Conservation (phyloP, 306 rosid species). For the Boehmeria nivea region DNA sequence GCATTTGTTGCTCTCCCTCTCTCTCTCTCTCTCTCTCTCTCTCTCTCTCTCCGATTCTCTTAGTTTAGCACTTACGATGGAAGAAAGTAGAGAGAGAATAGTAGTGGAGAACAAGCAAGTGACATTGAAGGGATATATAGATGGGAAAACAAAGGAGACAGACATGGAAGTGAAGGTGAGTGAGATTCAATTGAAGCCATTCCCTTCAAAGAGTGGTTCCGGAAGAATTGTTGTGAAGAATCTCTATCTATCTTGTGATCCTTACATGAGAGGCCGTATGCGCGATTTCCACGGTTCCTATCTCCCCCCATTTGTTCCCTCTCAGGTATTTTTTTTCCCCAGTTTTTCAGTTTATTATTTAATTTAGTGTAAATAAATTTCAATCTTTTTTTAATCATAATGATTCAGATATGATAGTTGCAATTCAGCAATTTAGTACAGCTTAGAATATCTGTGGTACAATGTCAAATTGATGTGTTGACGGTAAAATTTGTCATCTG, state of each 20-base stretch:
- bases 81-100: background rate
- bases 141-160: conserved; percentile 30
- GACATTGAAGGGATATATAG: conserved; percentile 33
- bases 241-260: conserved; percentile 52
- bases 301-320: conserved; percentile 37
- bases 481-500: no score
- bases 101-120: conserved; percentile 42
- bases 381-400: background rate
- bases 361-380: background rate
- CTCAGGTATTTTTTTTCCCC: conserved; percentile 29
- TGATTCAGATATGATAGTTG: no score
- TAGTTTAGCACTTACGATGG: no score
- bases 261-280: conserved; percentile 59
- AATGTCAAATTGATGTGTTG: no score
- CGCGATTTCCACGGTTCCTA: conserved; percentile 39
- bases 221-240: conserved; percentile 35
- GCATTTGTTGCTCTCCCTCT: no score
- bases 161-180: conserved; percentile 34
- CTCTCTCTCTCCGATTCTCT: no score
- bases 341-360: background rate
- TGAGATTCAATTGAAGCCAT: conserved; percentile 29
- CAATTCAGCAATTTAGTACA: no score
- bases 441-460: no score
- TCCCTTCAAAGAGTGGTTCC: conserved; percentile 19
- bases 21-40: no score